A percentile compares a stretch with the other conserved stretches of the same genome.
phyloP scores from a whole-genome alignment of 73 alveolate genomes.

The Paramecium bursaria region DNA sequence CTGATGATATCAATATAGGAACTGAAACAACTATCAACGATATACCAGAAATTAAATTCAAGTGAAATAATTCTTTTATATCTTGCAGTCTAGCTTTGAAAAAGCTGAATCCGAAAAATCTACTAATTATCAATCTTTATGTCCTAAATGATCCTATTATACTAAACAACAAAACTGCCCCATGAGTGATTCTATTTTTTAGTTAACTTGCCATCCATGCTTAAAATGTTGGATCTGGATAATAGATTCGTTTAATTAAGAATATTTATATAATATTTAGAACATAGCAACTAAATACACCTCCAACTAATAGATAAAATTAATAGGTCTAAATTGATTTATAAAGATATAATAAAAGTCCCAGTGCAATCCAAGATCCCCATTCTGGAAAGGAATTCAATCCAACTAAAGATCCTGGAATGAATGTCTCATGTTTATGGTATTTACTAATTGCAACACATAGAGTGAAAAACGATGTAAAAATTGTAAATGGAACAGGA shows the following conservation, averaged over 20 bases:
- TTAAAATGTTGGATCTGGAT: neutral
- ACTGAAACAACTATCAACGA: neutral
- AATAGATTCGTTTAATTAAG: neutral
- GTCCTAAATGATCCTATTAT: neutral
- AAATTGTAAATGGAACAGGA: conserved; percentile 17
- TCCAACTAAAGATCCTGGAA: conserved; percentile 45
- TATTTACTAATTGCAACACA: neutral
- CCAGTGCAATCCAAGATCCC: conserved; percentile 32
- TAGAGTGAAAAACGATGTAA: neutral
- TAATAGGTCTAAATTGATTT: neutral
- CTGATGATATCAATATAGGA: conserved; percentile 11
- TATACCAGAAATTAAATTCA: conserved; percentile 15
- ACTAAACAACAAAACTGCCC: neutral
- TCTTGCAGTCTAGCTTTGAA: conserved; percentile 31
- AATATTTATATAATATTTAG: neutral
- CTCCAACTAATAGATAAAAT: conserved; percentile 8
- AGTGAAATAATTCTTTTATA: neutral
- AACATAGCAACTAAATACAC: neutral
- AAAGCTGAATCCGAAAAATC: conserved; percentile 47
- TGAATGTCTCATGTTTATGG: conserved; percentile 20
- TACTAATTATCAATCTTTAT: conserved; percentile 14
- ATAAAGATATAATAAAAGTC: neutral
- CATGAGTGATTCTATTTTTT: conserved; percentile 24
- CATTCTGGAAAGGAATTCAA: neutral
- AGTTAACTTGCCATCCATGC: conserved; percentile 23